Conservation (phyloP, 495 filamentous ascomycete species). For the Pseudomonodictys pantanalensis region DNA sequence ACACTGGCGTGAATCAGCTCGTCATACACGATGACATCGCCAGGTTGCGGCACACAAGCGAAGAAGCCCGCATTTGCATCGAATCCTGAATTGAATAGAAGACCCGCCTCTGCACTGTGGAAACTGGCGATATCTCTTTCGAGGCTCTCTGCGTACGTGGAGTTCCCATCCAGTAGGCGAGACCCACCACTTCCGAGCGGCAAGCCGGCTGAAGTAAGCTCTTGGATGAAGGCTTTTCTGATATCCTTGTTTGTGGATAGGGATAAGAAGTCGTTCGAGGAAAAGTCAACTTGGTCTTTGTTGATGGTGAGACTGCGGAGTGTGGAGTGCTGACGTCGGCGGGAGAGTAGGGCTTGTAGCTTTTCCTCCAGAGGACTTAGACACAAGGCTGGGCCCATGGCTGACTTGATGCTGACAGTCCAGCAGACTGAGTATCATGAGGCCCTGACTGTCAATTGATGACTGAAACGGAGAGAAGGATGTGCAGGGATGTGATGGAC, state of each 20-base stretch:
- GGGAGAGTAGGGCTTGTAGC: no score
- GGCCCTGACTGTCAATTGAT: no score
- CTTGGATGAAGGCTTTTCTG: conserved; percentile 41
- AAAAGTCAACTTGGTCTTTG: conserved; percentile 62
- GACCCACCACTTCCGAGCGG: conserved; percentile 55
- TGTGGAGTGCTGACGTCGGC: no score
- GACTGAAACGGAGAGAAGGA: no score
- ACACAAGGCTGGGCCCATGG: no score
- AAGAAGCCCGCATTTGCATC: conserved; percentile 71
- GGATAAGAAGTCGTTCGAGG: conserved; percentile 59
- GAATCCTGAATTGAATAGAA: conserved; percentile 72
- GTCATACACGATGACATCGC: conserved; percentile 69
- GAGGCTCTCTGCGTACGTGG: conserved; percentile 55
- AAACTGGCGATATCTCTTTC: conserved; percentile 63
- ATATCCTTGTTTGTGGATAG: conserved; percentile 46
- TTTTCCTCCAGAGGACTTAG: no score
- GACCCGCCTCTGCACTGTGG: conserved; percentile 56
- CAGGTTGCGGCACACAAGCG: conserved; percentile 60
- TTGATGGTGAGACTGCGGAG: no score
- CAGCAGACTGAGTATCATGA: no score
- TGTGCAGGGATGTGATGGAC: no score
- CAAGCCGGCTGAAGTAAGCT: conserved; percentile 36
- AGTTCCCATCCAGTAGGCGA: conserved; percentile 67
- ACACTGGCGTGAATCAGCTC: conserved; percentile 72
- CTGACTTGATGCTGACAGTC: no score